phyloP scores from a whole-genome alignment of 768 basidiomycete species.

The Kwoniella shandongensis region DNA sequence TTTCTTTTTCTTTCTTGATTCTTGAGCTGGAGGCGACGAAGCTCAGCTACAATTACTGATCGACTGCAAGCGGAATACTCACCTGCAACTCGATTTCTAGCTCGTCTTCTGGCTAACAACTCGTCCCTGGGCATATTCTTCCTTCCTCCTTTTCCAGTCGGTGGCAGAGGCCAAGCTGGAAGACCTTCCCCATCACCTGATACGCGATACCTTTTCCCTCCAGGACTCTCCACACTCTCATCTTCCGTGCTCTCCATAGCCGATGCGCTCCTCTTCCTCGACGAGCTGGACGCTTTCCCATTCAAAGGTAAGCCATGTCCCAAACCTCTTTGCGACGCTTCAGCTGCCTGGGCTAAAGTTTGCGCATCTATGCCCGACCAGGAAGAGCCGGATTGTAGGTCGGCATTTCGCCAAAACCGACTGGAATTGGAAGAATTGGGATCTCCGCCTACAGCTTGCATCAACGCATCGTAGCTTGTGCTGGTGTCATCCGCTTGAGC shows the following conservation, averaged over 20 bases:
- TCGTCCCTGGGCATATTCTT: conserved; percentile 36
- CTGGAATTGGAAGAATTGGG: neutral
- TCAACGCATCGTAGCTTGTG: conserved; percentile 17
- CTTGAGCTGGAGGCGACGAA: conserved; percentile 14
- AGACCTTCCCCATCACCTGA: conserved; percentile 5
- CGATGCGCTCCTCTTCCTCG: conserved; percentile 10
- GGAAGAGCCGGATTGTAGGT: neutral
- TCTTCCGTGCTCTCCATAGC: conserved; percentile 9
- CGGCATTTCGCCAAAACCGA: conserved; percentile 17
- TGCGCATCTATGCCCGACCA: conserved; percentile 14
- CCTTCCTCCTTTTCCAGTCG: conserved; percentile 23
- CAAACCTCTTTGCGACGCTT: conserved; percentile 5
- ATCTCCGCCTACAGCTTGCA: conserved; percentile 13
- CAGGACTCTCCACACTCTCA: conserved; percentile 8
- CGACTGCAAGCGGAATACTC: conserved; percentile 5
- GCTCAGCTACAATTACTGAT: neutral
- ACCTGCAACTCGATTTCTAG: conserved; percentile 34
- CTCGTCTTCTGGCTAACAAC: conserved; percentile 30
- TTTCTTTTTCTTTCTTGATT: conserved; percentile 28
- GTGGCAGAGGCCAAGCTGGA: conserved; percentile 26
- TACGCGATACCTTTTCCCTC: conserved; percentile 5
- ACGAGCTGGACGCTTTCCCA: neutral
- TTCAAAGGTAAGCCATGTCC: conserved; percentile 15
- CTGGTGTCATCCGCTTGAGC: neutral
- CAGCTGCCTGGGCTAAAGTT: conserved; percentile 17